These are phyloP conservation scores for Phytophthora quininea DNA, from an alignment of 352 stramenopile genomes.

Conservation along the genomic window DNA sequence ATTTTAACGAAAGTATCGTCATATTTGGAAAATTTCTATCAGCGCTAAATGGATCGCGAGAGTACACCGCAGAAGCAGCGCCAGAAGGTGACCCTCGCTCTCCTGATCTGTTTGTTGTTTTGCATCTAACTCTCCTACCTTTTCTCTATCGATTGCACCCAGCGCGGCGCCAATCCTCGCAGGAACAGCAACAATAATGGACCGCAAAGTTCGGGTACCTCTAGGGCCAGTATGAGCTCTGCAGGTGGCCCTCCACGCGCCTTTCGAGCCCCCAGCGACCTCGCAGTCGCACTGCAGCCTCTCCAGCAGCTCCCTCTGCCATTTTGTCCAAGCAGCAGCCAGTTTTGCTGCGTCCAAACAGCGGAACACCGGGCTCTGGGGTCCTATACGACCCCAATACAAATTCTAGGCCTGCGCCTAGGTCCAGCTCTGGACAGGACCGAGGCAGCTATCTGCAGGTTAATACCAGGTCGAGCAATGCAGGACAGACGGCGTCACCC, in stretches of 20 bases:
- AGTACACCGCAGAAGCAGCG: conserved; percentile 78
- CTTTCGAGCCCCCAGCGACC: conserved; percentile 29
- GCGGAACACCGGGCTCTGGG: conserved; percentile 10
- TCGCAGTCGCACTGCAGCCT: conserved; percentile 34
- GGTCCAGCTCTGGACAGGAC: conserved; percentile 6
- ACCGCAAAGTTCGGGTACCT: conserved; percentile 3
- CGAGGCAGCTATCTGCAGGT: conserved; percentile 26
- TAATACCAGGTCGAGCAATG: conserved; percentile 18
- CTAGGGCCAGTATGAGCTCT: conserved; percentile 15
- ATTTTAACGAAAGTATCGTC: no score
- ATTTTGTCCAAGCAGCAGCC: conserved; percentile 55
- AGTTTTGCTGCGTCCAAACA: conserved; percentile 34
- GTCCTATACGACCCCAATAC: conserved; percentile 32
- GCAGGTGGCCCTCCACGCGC: conserved; percentile 16
- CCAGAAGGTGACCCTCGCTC: conserved; percentile 52
- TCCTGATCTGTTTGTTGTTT: background rate
- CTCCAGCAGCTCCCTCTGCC: conserved; percentile 9
- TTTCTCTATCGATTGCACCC: conserved; percentile 4
- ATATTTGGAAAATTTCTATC: no score
- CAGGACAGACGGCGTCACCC: background rate
- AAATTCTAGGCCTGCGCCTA: conserved; percentile 17
- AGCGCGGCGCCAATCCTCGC: conserved; percentile 35
- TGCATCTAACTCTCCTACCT: background rate
- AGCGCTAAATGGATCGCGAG: conserved; percentile 64
- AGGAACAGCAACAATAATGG: conserved; percentile 22